phyloP scores from a whole-genome alignment of 306 rosid genomes.

The Corylus americana region DNA sequence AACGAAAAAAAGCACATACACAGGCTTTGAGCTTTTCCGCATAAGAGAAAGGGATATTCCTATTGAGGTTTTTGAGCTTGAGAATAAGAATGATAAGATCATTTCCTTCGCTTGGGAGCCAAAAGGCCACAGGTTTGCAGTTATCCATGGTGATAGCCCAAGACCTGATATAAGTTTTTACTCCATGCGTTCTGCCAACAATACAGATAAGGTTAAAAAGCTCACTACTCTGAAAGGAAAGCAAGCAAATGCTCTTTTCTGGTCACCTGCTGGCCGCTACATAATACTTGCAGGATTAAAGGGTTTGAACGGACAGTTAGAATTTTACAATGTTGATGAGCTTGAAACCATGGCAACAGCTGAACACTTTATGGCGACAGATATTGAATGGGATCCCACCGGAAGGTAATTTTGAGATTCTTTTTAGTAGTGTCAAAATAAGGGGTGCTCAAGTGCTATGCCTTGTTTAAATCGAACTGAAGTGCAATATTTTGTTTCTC shows the following conservation, averaged over 20 bases:
- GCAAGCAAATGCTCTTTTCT: conserved; percentile 76
- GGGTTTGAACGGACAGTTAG: conserved; percentile 67
- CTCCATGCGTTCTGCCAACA: conserved; percentile 54
- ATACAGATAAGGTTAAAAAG: conserved; percentile 60
- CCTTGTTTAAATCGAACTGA: neutral
- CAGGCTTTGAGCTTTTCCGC: conserved; percentile 76
- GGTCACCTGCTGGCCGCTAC: conserved; percentile 71
- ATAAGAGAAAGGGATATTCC: conserved; percentile 73
- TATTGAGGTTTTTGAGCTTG: conserved; percentile 71
- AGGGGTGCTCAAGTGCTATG: neutral
- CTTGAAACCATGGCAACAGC: conserved; percentile 78
- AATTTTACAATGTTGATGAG: conserved; percentile 72
- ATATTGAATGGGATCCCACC: conserved; percentile 83
- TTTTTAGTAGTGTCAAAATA: neutral
- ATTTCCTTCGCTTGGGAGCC: conserved; percentile 82
- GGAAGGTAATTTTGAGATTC: conserved; percentile 50
- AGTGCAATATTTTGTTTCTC: neutral
- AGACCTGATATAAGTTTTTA: conserved; percentile 70
- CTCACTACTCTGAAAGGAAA: conserved; percentile 71
- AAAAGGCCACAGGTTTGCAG: conserved; percentile 72
- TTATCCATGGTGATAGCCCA: conserved; percentile 75
- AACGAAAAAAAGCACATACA: conserved; percentile 70
- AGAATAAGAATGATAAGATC: conserved; percentile 74
- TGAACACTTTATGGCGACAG: conserved; percentile 77
- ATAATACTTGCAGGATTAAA: conserved; percentile 70